Conservation (phyloP, 2,329 filamentous ascomycete genomes). For the Chaetomium sp. region DNA sequence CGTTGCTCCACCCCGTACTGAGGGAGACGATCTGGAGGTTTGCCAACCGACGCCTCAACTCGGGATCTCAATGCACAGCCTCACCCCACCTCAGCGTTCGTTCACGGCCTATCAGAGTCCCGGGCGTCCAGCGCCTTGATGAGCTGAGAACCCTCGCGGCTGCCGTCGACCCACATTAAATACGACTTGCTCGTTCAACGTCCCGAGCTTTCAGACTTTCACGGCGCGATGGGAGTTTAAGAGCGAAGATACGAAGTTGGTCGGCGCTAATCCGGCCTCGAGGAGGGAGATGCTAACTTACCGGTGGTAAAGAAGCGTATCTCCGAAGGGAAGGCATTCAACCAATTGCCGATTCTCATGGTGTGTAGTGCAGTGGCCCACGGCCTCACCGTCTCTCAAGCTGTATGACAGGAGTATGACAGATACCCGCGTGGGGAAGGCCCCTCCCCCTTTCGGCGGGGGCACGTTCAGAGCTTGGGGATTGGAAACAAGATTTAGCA, state of each 20-base stretch:
- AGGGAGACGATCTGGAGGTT: background rate
- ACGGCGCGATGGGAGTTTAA: background rate
- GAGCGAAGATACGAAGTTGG: conserved; percentile 3
- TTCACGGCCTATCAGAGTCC: conserved; percentile 17
- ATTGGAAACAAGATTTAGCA: no score
- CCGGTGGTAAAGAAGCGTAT: background rate
- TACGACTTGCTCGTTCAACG: conserved; percentile 3
- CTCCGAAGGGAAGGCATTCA: no score
- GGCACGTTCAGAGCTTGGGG: no score
- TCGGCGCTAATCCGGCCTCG: background rate
- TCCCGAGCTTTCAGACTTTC: background rate
- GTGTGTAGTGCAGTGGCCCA: no score
- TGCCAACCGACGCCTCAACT: background rate
- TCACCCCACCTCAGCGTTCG: conserved; percentile 15
- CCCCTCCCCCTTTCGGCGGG: no score
- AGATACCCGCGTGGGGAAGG: no score
- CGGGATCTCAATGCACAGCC: conserved; percentile 18
- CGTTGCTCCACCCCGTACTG: no score
- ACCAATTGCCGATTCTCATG: background rate
- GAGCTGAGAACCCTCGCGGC: conserved; percentile 9
- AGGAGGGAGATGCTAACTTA: background rate
- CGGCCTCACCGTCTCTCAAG: no score
- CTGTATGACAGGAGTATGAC: no score
- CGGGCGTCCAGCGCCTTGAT: background rate
- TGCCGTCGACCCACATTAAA: background rate